These are phyloP conservation scores for Yamadazyma pseudoaaseri DNA, from an alignment of 1,139 yeast genomes.

Conservation along the genomic window DNA sequence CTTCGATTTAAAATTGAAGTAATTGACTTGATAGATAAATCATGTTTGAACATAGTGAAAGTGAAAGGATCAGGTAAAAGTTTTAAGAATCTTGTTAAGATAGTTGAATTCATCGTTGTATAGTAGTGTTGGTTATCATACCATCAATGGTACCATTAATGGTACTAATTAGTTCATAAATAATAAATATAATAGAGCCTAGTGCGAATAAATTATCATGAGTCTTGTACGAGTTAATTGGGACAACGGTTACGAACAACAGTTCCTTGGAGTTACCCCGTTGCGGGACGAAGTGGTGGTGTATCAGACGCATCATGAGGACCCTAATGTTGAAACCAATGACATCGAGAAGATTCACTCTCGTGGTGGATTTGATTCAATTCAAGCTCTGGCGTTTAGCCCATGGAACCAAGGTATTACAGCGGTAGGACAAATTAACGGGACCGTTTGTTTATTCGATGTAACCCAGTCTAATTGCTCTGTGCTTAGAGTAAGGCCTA, in stretches of 20 bases:
- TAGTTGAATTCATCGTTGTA: slow-evolving; percentile 37
- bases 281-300: slow-evolving; percentile 65
- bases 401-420: slow-evolving; percentile 54
- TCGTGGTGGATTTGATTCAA: slow-evolving; percentile 65
- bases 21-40: slow-evolving; percentile 36
- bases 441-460: slow-evolving; percentile 64
- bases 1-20: slow-evolving; percentile 48
- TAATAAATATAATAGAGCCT: neutral
- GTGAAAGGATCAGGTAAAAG: slow-evolving; percentile 70
- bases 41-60: slow-evolving; percentile 55
- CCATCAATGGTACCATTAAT: too few relatives aligned
- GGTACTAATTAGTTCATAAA: too few relatives aligned
- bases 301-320: slow-evolving; percentile 52
- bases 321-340: slow-evolving; percentile 32
- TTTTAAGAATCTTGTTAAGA: slow-evolving; percentile 53
- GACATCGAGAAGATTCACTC: slow-evolving; percentile 49
- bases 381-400: slow-evolving; percentile 72
- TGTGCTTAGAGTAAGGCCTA: slow-evolving; percentile 53
- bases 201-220: slow-evolving; percentile 1
- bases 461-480: slow-evolving; percentile 42
- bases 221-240: slow-evolving; percentile 57
- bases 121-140: too few relatives aligned
- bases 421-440: slow-evolving; percentile 75
- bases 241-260: slow-evolving; percentile 56
- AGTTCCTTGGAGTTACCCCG: slow-evolving; percentile 63